phyloP scores from a whole-genome alignment of 179 eudicot species.

The Nepenthes alata region DNA sequence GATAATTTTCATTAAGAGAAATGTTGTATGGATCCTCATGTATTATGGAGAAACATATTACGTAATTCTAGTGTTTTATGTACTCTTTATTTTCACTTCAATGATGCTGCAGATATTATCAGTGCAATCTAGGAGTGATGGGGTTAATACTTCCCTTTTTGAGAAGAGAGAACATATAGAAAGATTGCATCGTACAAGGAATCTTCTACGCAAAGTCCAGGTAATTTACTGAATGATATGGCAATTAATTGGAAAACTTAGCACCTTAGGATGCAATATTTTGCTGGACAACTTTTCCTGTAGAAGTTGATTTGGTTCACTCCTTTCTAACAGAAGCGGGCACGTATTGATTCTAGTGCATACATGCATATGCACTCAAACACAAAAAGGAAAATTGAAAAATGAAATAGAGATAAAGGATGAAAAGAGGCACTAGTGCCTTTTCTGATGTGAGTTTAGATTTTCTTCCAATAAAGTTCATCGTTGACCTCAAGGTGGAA shows the following conservation, averaged over 20 bases:
- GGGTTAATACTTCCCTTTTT: constrained; percentile 86
- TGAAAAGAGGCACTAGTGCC: too few relatives aligned
- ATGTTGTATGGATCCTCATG: constrained; percentile 1
- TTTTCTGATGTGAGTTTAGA: too few relatives aligned
- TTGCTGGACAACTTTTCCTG: not conserved
- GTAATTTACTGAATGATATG: constrained; percentile 25
- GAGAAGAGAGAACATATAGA: constrained; percentile 96
- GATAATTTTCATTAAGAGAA: not conserved
- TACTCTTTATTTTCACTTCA: constrained; percentile 3
- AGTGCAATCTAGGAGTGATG: constrained; percentile 96
- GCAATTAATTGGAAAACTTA: not conserved
- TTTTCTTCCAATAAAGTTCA: too few relatives aligned
- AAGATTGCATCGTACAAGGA: constrained; percentile 91
- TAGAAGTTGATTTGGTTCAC: too few relatives aligned
- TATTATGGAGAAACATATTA: constrained; percentile 1
- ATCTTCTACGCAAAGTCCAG: constrained; percentile 96
- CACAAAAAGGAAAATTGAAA: too few relatives aligned
- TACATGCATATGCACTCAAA: too few relatives aligned
- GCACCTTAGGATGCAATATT: not conserved
- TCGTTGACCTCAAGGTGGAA: too few relatives aligned
- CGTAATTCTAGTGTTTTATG: constrained; percentile 9
- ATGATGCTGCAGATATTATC: constrained; percentile 56
- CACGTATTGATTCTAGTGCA: too few relatives aligned
- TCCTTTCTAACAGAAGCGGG: too few relatives aligned
- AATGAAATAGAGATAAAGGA: too few relatives aligned